Conservation (phyloP, 345 rosid species). For the Salix viminalis region DNA sequence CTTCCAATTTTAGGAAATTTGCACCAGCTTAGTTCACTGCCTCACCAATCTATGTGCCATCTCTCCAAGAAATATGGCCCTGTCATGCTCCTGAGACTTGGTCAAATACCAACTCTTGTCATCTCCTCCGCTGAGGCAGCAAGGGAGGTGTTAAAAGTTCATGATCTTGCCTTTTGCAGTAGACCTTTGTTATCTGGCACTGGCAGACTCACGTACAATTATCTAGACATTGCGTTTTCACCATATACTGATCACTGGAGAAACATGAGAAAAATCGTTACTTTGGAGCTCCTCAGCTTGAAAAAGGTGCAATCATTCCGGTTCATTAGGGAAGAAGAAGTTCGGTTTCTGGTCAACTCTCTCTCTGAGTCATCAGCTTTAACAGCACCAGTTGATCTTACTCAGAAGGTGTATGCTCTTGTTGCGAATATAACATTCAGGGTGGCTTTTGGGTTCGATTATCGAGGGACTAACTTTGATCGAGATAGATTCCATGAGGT, state of each 20-base stretch:
- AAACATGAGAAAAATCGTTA: not conserved
- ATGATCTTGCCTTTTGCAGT: conserved; percentile 18
- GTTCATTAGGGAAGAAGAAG: conserved; percentile 7
- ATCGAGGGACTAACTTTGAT: conserved; percentile 20
- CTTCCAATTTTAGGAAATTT: conserved; percentile 5
- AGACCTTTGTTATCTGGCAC: conserved; percentile 1
- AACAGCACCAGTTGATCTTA: conserved; percentile 5
- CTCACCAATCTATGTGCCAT: not conserved
- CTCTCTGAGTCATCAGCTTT: conserved; percentile 2
- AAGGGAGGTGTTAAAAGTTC: conserved; percentile 10
- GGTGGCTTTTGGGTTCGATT: conserved; percentile 15
- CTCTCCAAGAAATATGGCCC: not conserved
- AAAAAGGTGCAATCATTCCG: conserved; percentile 19
- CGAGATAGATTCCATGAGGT: conserved; percentile 24
- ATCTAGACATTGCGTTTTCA: conserved; percentile 13
- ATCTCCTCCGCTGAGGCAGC: conserved; percentile 28
- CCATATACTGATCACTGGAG: conserved; percentile 22
- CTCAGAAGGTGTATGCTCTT: conserved; percentile 6
- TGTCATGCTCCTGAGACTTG: conserved; percentile 2
- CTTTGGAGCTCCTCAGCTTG: conserved; percentile 12
- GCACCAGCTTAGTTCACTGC: conserved; percentile 5
- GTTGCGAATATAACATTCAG: conserved; percentile 2
- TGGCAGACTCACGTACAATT: conserved; percentile 12
- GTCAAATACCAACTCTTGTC: not conserved
- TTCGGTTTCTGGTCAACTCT: not conserved